Percentiles rank a stretch among this genome's conserved stretches.
These are phyloP conservation scores for Cladosporium sp. DNA, from an alignment of 2,329 filamentous ascomycete species.

Conservation along the genomic window DNA sequence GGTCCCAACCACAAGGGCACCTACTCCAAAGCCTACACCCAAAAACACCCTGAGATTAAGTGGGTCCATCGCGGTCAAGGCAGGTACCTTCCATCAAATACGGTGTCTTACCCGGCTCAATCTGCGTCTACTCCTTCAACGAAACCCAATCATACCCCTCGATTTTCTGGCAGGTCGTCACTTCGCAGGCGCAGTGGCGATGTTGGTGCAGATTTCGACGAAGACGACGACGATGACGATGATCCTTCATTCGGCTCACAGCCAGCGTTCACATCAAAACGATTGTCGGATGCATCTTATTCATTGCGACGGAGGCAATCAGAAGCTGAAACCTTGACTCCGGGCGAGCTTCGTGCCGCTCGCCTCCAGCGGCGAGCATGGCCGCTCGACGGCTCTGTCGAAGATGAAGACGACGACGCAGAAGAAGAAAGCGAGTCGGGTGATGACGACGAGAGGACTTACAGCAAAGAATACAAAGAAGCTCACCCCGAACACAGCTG, in stretches of 20 bases:
- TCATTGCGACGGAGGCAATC: constrained; percentile 8
- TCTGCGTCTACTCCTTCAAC: not conserved
- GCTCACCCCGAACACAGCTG: constrained; percentile 17
- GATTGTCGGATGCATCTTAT: constrained; percentile 7
- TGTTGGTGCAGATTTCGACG: not conserved
- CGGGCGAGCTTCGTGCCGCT: constrained; percentile 12
- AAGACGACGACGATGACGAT: constrained; percentile 3
- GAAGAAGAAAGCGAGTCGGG: constrained; percentile 1
- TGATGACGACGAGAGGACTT: constrained; percentile 15
- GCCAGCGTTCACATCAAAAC: not conserved
- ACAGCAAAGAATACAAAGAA: constrained; percentile 16
- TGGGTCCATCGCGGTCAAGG: constrained; percentile 34
- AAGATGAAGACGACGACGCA: constrained; percentile 8
- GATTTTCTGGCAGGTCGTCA: constrained; percentile 4
- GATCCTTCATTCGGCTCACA: not conserved
- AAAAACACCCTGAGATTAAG: constrained; percentile 27
- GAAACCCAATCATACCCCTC: not conserved
- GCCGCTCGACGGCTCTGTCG: constrained; percentile 1
- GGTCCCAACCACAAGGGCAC: constrained; percentile 29
- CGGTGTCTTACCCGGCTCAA: not conserved
- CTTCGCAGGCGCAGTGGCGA: constrained; percentile 10
- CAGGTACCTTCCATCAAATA: constrained; percentile 24
- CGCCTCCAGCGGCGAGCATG: constrained; percentile 16
- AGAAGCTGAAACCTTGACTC: constrained; percentile 4
- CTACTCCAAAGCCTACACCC: constrained; percentile 28